Conservation (phyloP, 129 eudicot species). For the Artemisia tridentata region DNA sequence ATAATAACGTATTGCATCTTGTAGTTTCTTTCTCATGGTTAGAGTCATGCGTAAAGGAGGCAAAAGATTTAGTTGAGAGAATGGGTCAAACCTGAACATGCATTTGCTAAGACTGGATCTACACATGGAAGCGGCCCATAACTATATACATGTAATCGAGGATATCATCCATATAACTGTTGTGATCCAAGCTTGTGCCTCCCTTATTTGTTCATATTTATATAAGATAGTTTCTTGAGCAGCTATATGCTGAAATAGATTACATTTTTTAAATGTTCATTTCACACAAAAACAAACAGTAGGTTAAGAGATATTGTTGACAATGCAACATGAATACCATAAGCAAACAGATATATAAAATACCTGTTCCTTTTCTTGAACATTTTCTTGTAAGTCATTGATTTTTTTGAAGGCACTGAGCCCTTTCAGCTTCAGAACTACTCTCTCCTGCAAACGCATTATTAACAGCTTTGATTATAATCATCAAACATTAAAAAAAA, state of each 20-base stretch:
- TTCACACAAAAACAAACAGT: no score
- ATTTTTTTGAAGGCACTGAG: constrained; percentile 70
- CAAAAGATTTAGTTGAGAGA: no score
- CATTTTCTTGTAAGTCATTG: constrained; percentile 76
- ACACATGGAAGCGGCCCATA: no score
- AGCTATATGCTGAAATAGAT: constrained; percentile 69
- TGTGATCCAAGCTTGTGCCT: no score
- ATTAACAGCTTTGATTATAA: not conserved
- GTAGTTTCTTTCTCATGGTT: no score
- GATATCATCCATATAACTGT: no score
- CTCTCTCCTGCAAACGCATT: constrained; percentile 64
- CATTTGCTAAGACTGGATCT: no score
- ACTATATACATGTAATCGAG: no score
- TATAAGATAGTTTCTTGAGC: constrained; percentile 79
- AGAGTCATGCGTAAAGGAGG: no score
- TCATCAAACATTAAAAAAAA: not conserved
- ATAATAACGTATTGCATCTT: no score
- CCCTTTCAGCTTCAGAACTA: constrained; percentile 74
- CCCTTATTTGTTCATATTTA: no score
- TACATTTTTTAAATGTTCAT: not conserved
- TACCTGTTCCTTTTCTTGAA: constrained; percentile 91
- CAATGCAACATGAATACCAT: constrained; percentile 5
- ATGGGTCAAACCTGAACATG: no score
- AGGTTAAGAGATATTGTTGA: not conserved
- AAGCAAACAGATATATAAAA: not conserved